phyloP scores from a whole-genome alignment of 202 grass and related monocot genomes.

The Panicum hallii region DNA sequence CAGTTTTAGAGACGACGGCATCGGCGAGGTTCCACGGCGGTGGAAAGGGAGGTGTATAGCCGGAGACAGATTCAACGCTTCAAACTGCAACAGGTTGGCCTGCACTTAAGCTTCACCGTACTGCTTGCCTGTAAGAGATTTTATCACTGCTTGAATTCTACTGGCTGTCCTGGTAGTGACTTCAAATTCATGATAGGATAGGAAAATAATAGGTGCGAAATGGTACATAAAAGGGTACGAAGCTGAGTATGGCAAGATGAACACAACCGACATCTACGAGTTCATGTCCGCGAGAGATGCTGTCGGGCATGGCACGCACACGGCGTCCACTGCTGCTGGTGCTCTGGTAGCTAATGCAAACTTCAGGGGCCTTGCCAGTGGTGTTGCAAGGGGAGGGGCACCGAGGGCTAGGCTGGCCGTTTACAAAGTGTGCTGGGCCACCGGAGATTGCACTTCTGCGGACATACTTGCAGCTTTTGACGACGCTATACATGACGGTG shows the following conservation, averaged over 20 bases:
- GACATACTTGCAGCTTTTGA: conserved; percentile 96
- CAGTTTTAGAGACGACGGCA: conserved; percentile 77
- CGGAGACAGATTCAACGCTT: conserved; percentile 81
- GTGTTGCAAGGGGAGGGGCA: conserved; percentile 89
- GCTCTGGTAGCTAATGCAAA: conserved; percentile 67
- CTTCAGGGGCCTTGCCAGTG: conserved; percentile 78
- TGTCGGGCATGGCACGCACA: conserved; percentile 85
- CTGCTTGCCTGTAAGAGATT: conserved; percentile 13
- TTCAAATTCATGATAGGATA: conserved; percentile 78
- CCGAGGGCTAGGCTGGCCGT: conserved; percentile 73
- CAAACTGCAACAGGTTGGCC: conserved; percentile 88
- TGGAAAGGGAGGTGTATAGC: conserved; percentile 84
- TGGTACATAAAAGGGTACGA: conserved; percentile 95
- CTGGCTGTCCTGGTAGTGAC: conserved; percentile 43
- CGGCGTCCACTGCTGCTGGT: conserved; percentile 84
- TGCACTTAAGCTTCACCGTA: conserved; percentile 18
- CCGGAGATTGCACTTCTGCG: conserved; percentile 78
- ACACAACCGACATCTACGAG: conserved; percentile 70
- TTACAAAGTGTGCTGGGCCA: conserved; percentile 97
- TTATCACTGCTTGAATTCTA: neutral
- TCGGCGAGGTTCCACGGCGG: conserved; percentile 68
- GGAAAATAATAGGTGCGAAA: conserved; percentile 98
- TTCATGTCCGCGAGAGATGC: conserved; percentile 84
- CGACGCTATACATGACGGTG: conserved; percentile 85
- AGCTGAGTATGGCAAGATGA: conserved; percentile 90